Base-by-base conservation (phyloP, 768 basidiomycete species). In the Panus rudis region DNA sequence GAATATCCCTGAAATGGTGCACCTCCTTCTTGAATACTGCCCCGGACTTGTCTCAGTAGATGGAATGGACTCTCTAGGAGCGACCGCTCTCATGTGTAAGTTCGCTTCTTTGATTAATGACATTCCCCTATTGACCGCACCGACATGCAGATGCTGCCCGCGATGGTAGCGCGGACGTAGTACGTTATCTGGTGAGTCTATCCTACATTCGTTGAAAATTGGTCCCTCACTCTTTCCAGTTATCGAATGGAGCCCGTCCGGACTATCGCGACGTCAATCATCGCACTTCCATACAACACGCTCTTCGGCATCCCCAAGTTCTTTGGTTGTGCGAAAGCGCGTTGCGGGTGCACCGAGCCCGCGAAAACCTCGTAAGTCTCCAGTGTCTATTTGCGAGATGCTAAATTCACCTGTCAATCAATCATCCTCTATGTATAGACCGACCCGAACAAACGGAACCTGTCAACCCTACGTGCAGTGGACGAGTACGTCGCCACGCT, bases 71-170 rank as follows among this genome's bases (percentile, higher is more conserved):
- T 64, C 73, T 19, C 77, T 82, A 54, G 83, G 84, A 6, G 85
- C 82, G 19, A 90, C 86, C 21, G 78, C 86, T 5, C 68, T 90
- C 47, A 90, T 90, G 86, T 90, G 86, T 90, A 69, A 65, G 81
- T 68, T n/a, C 20, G 22, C 28, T 51, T 46, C 37, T 47, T 39
- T 42, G 14, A 37, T 42, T 43, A 37, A 43, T 45, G 37, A 41
- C 1, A 7, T 26, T 8, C 39, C 8, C 43, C 42, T 24, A 37
- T 50, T 42, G 40, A 45, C 27, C 34, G 37, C 31, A 17, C 6
- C n/a, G 25, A 31, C 17, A 38, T 49, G 44, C 57, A 90, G 86
- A 89, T 62, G 84, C 86, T 23, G 75, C 83, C 35, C 78, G 86
- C 45, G 86, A 90, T 60, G 78, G 81, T 35, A 75, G 71, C 51